Conservation (phyloP, 1,284 basidiomycete species). For the Sanguinoderma infundibulare region DNA sequence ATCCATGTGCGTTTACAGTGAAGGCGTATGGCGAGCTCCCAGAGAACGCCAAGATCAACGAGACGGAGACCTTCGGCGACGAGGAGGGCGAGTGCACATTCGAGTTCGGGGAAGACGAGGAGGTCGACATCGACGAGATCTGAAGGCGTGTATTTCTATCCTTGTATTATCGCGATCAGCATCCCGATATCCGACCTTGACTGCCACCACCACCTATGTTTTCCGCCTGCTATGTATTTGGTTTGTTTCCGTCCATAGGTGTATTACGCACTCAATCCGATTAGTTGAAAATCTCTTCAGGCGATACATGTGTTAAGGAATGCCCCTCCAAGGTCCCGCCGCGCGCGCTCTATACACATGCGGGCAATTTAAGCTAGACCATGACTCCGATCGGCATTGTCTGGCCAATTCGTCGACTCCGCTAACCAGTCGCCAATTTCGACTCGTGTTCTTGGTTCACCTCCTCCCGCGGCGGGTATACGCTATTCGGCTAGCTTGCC, state of each 20-base stretch:
- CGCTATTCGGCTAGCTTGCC: no score
- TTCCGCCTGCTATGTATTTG: conserved; percentile 10
- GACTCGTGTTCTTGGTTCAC: no score
- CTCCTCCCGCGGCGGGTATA: no score
- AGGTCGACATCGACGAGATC: conserved; percentile 83
- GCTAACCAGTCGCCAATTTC: no score
- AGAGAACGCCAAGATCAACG: conserved; percentile 98
- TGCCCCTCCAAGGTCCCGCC: no score
- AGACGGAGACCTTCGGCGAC: conserved; percentile 91
- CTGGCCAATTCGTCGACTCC: no score
- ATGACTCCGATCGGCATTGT: no score
- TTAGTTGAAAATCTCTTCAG: no score
- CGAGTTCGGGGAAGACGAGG: conserved; percentile 87
- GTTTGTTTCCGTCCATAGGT: conserved; percentile 14
- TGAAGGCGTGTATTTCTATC: conserved; percentile 39
- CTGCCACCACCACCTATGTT: neutral
- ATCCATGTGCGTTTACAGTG: conserved; percentile 48
- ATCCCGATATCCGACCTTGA: conserved; percentile 18
- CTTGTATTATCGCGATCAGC: conserved; percentile 28
- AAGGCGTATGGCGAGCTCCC: conserved; percentile 98
- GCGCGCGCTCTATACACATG: no score
- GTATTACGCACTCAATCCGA: conserved; percentile 6
- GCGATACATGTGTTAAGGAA: no score
- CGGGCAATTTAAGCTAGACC: no score
- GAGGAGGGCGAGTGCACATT: conserved; percentile 91